Evolutionary conservation across 768 basidiomycete genomes (phyloP).

Genomic region (Suillus subalutaceus): DNA sequence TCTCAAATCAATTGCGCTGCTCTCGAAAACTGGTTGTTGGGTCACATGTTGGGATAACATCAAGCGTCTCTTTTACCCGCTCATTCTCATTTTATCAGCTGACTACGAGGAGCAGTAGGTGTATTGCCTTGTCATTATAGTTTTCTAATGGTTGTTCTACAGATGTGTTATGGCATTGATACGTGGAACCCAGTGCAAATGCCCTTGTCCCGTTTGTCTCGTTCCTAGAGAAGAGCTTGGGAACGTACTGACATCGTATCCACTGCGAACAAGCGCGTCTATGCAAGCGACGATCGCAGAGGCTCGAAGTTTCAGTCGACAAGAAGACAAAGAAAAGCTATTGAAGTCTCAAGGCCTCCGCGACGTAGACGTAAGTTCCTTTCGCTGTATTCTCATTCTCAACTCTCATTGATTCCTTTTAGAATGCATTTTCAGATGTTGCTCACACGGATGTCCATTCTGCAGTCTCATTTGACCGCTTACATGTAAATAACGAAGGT

Average conservation of each 20-base stretch:
- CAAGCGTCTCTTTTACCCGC: too few relatives aligned
- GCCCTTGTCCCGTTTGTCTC: too few relatives aligned
- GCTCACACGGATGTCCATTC: conserved; percentile 35
- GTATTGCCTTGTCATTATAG: too few relatives aligned
- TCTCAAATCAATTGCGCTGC: too few relatives aligned
- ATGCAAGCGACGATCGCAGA: conserved; percentile 12
- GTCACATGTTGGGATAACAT: too few relatives aligned
- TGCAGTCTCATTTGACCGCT: conserved; percentile 38
- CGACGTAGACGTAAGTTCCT: conserved; percentile 16
- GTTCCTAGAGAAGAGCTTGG: conserved; percentile 25
- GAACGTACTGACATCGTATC: conserved; percentile 15
- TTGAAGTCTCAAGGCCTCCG: conserved; percentile 19
- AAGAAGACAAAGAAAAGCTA: conserved; percentile 20
- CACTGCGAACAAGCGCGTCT: conserved; percentile 21
- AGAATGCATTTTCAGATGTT: conserved; percentile 40
- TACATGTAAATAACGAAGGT: too few relatives aligned
- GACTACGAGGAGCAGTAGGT: too few relatives aligned
- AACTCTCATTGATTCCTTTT: not conserved
- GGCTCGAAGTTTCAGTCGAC: conserved; percentile 17
- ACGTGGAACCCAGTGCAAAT: too few relatives aligned
- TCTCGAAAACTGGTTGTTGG: too few relatives aligned
- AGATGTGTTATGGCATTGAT: too few relatives aligned
- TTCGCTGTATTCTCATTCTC: not conserved
- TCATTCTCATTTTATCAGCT: too few relatives aligned
- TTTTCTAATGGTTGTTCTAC: too few relatives aligned